Evolutionary conservation across 2,329 filamentous ascomycete genomes (phyloP), one percentile per base, ranked within the genome.

Genomic region (Pezicula rhizophila): DNA sequence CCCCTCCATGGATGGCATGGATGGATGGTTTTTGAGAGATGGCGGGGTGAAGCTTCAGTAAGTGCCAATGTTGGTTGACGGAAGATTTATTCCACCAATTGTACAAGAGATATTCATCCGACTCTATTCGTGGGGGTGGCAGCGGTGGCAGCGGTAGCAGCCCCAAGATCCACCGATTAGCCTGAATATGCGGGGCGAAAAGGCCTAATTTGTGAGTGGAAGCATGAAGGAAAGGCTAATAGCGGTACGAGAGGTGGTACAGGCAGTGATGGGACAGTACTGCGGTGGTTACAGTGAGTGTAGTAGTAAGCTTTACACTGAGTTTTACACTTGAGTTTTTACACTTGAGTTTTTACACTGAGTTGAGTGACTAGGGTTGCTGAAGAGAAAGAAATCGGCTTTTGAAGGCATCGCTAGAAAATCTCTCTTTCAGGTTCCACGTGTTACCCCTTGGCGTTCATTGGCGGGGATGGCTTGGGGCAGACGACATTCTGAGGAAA

Each of bases 41-140:
- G 40, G 17, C 26, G 26, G 41, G 26, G 20, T 42, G 41, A 15
- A 26, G 20, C 40, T 42, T 41, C 43, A 43, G 20, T 15, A 48
- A 37, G 43, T 42, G 33, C 45, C 39, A 44, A 38, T 50, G 42
- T 37, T 25, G 33, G 45, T 48, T 15, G 43, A 47, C 31, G 51
- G 47, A 47, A 25, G 31, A 56, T 38, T 52, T 53, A 35, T 56
- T 57, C 55, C 57, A 56, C 55, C 52, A 57, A 51, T 47, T n/a
- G 48, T 1, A 38, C 7, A 5, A 15, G 5, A 37, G 8, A 28
- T 14, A 43, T 52, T 52, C 43, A 49, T 52, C 42, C 41, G 42
- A 46, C 33, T 43, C 38, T 39, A 12, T 43, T 15, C 23, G 42
- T 8, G 18, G 25, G 42, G 37, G 20, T 12, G 8, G 17, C 15